These are phyloP conservation scores for Geotrichum klebahnii DNA, from an alignment of 1,139 yeast genomes.

Conservation along the genomic window DNA sequence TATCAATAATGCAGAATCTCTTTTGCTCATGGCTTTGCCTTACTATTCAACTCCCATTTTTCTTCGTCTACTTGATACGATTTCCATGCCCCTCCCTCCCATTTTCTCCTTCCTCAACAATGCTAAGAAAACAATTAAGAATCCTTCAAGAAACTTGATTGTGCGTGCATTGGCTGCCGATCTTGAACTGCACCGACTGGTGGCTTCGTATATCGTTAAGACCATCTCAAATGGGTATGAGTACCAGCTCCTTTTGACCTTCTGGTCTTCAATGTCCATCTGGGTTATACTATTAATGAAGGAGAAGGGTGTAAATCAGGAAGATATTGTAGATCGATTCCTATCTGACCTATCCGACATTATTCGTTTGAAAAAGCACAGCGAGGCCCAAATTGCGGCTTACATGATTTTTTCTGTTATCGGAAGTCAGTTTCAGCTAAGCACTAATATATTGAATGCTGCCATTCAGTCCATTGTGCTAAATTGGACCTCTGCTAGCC, in stretches of 20 bases:
- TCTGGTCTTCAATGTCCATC: conserved; percentile 71
- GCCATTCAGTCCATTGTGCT: conserved; percentile 64
- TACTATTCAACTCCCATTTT: conserved; percentile 72
- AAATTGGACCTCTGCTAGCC: conserved; percentile 42
- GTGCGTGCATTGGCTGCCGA: conserved; percentile 68
- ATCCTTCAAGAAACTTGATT: conserved; percentile 66
- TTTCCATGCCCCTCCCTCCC: conserved; percentile 61
- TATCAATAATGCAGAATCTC: conserved; percentile 67
- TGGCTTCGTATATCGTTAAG: conserved; percentile 56
- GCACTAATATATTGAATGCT: conserved; percentile 59
- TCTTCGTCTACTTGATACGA: conserved; percentile 65
- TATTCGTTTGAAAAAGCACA: conserved; percentile 37
- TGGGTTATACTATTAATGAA: conserved; percentile 56
- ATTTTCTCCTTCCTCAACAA: conserved; percentile 68
- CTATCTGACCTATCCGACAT: conserved; percentile 45
- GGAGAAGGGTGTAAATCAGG: conserved; percentile 34
- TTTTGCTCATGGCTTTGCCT: conserved; percentile 70
- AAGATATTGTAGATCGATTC: conserved; percentile 43
- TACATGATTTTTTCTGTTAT: conserved; percentile 78
- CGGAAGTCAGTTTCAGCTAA: conserved; percentile 65
- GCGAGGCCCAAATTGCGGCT: conserved; percentile 75
- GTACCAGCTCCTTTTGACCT: conserved; percentile 68
- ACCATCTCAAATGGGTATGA: conserved; percentile 41
- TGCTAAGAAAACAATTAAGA: conserved; percentile 59
- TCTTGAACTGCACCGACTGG: conserved; percentile 60